Conservation (phyloP, 805 yeast genomes). For the Lipomyces chichibuensis region DNA sequence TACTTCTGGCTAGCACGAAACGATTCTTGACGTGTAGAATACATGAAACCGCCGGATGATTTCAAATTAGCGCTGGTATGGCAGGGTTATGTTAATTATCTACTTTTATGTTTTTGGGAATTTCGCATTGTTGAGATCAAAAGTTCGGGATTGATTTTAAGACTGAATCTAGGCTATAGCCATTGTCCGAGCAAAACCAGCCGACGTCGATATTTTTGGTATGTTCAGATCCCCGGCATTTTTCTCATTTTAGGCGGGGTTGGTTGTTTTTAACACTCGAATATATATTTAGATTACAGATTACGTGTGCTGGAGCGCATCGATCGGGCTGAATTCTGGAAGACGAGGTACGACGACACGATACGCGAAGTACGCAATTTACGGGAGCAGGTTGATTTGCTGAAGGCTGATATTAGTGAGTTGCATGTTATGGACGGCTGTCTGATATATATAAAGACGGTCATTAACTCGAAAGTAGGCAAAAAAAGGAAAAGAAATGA, state of each 20-base stretch:
- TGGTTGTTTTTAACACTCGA: too few species aligned
- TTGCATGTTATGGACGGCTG: neutral
- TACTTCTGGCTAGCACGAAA: neutral
- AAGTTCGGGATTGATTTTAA: neutral
- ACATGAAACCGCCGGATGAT: neutral
- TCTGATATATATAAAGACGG: neutral
- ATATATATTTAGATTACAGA: constrained; percentile 14
- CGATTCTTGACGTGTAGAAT: neutral
- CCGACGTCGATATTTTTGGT: constrained; percentile 1
- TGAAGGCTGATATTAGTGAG: neutral
- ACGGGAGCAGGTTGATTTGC: neutral
- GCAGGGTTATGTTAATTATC: neutral
- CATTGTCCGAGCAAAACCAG: constrained; percentile 9
- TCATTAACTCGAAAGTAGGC: neutral
- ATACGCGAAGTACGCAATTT: constrained; percentile 8
- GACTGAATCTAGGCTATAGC: constrained; percentile 8
- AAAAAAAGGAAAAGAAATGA: neutral
- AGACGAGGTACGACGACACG: constrained; percentile 16
- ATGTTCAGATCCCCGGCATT: neutral
- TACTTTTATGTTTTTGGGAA: neutral
- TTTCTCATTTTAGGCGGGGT: too few species aligned
- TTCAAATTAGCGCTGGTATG: constrained; percentile 2
- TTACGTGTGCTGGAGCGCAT: constrained; percentile 16
- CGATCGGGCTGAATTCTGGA: constrained; percentile 27
- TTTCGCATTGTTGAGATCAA: neutral